Evolutionary conservation across 352 stramenopile species (phyloP).

Genomic region (Thalassiosira exigua): DNA sequence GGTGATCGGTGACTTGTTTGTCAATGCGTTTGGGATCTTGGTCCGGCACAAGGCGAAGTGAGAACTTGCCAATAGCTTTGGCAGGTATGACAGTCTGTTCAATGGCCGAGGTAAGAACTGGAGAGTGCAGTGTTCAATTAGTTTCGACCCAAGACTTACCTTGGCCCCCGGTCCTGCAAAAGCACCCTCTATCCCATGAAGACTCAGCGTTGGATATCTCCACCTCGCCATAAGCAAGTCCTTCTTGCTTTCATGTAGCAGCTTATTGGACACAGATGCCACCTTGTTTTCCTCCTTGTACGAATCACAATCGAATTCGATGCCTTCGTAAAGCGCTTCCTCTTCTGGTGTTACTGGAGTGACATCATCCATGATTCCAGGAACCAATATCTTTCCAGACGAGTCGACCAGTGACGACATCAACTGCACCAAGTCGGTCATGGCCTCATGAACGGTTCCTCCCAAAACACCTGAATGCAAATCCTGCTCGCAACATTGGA

Average conservation of each 20-base stretch:
- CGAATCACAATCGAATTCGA: conserved; percentile 81
- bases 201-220: conserved; percentile 83
- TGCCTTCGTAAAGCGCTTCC: conserved; percentile 73
- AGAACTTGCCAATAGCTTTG: conserved; percentile 81
- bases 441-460: conserved; percentile 80
- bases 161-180: conserved; percentile 81
- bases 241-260: conserved; percentile 75
- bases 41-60: conserved; percentile 79
- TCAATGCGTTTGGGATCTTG: conserved; percentile 77
- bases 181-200: conserved; percentile 85
- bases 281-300: conserved; percentile 76
- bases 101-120: not conserved
- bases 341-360: conserved; percentile 71
- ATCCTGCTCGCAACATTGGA: conserved; percentile 77
- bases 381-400: conserved; percentile 74
- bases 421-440: conserved; percentile 80
- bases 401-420: conserved; percentile 79
- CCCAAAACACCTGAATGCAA: conserved; percentile 82
- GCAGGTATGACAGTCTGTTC: conserved; percentile 30
- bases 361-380: conserved; percentile 81
- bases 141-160: too few relatives aligned
- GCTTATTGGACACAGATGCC: conserved; percentile 64
- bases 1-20: conserved; percentile 64
- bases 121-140: too few relatives aligned
- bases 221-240: conserved; percentile 80